phyloP scores from a whole-genome alignment of 805 yeast genomes.

The Isabelozyma pseudorhagii region DNA sequence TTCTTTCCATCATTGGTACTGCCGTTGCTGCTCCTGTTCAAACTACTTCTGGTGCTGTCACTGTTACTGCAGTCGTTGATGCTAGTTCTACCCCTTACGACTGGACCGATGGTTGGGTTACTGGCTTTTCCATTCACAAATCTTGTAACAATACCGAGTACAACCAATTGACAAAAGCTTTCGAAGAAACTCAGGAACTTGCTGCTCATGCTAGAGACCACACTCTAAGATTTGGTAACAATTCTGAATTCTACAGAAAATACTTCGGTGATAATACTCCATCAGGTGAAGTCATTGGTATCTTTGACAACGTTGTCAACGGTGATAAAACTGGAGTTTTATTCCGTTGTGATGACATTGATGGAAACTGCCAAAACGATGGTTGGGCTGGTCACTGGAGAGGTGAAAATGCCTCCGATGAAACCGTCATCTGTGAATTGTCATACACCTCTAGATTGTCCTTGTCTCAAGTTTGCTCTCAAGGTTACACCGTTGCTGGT shows the following conservation, averaged over 20 bases:
- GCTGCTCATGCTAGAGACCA: slow-evolving; percentile 34
- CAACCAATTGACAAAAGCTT: slow-evolving; percentile 13
- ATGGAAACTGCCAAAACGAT: slow-evolving; percentile 29
- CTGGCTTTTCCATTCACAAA: slow-evolving; percentile 9
- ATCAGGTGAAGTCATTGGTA: slow-evolving; percentile 33
- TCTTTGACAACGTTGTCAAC: slow-evolving; percentile 26
- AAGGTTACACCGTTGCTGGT: slow-evolving; percentile 26
- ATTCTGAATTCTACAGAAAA: slow-evolving; percentile 26
- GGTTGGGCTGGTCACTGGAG: slow-evolving; percentile 42
- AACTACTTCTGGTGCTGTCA: neutral
- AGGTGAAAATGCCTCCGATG: slow-evolving; percentile 27
- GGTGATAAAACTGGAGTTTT: slow-evolving; percentile 29
- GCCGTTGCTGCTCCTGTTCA: slow-evolving; percentile 1
- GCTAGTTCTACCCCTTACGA: slow-evolving; percentile 5
- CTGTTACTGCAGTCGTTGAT: slow-evolving; percentile 3
- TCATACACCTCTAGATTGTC: slow-evolving; percentile 29
- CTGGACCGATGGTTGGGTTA: slow-evolving; percentile 11
- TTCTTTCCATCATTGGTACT: neutral
- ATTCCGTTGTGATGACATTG: slow-evolving; percentile 39
- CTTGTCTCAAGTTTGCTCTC: slow-evolving; percentile 29
- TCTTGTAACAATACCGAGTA: slow-evolving; percentile 14
- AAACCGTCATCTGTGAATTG: slow-evolving; percentile 39
- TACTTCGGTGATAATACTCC: slow-evolving; percentile 36
- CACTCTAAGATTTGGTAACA: slow-evolving; percentile 27
- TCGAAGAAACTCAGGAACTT: slow-evolving; percentile 28